These are phyloP conservation scores for Alternaria consortialis DNA, from an alignment of 2,329 filamentous ascomycete genomes.

Conservation along the genomic window DNA sequence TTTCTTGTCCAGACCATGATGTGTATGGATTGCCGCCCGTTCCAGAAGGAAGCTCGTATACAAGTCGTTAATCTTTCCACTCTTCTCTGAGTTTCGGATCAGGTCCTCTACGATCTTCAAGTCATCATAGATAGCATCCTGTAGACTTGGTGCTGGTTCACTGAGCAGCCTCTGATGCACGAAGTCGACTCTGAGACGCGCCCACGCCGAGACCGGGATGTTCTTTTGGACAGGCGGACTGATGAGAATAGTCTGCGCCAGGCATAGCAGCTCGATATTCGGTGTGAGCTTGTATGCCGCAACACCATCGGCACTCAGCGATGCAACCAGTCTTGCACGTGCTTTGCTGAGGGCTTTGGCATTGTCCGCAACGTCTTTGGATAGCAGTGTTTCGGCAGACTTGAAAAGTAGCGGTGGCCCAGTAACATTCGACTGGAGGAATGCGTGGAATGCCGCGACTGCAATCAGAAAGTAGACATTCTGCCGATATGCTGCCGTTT, in stretches of 20 bases:
- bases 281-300: constrained; percentile 86
- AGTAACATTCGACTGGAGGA: constrained; percentile 87
- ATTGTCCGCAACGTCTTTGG: constrained; percentile 55
- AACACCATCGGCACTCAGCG: constrained; percentile 82
- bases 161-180: constrained; percentile 74
- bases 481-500: constrained; percentile 52
- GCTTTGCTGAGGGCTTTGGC: constrained; percentile 46
- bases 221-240: constrained; percentile 58
- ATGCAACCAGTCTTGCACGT: constrained; percentile 68
- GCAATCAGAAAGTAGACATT: constrained; percentile 64
- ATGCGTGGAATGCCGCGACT: constrained; percentile 76
- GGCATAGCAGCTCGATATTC: constrained; percentile 80
- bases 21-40: constrained; percentile 80
- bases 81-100: constrained; percentile 36
- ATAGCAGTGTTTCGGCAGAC: constrained; percentile 60
- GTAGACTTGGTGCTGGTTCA: constrained; percentile 68
- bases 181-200: constrained; percentile 75
- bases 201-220: constrained; percentile 64
- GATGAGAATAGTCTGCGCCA: constrained; percentile 71
- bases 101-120: constrained; percentile 63
- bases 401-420: constrained; percentile 77
- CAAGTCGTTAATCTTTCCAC: constrained; percentile 35
- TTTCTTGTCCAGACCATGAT: constrained; percentile 81
- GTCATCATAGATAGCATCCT: constrained; percentile 68
- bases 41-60: constrained; percentile 78